Percentiles rank a stretch among this genome's conserved stretches.
Evolutionary conservation across 2,329 filamentous ascomycete species (phyloP).

Genomic region (Aspergillus fructus): DNA sequence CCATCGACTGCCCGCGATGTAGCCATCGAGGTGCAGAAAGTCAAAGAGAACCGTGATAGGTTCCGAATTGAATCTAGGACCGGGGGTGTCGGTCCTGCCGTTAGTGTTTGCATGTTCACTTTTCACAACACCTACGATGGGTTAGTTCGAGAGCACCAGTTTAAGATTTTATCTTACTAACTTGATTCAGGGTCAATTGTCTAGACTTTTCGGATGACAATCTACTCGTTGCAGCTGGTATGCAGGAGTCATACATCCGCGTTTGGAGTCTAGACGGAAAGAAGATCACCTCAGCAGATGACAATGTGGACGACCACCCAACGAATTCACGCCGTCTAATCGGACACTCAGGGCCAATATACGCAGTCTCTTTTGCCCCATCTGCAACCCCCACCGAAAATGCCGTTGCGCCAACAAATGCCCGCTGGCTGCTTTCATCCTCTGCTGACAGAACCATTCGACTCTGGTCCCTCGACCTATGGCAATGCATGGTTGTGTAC

Average conservation of each 20-base stretch:
- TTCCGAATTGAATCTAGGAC: constrained; percentile 84
- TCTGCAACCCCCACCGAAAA: constrained; percentile 53
- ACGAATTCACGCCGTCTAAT: constrained; percentile 74
- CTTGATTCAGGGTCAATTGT: constrained; percentile 69
- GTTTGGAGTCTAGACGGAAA: constrained; percentile 90
- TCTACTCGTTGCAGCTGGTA: constrained; percentile 81
- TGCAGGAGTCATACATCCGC: constrained; percentile 91
- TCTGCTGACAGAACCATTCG: constrained; percentile 86
- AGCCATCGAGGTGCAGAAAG: constrained; percentile 87
- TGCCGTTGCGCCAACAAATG: constrained; percentile 55
- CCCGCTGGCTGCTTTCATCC: constrained; percentile 80
- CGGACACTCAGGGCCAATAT: constrained; percentile 87
- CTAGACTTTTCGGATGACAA: constrained; percentile 94
- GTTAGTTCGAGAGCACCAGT: constrained; percentile 49
- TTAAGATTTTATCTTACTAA: neutral
- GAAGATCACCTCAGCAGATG: constrained; percentile 67
- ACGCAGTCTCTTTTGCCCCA: constrained; percentile 84
- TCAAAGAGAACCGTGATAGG: constrained; percentile 87
- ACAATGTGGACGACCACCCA: constrained; percentile 60
- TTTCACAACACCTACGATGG: constrained; percentile 95
- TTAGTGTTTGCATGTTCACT: constrained; percentile 96
- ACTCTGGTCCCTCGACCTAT: constrained; percentile 89
- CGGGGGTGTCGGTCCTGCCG: constrained; percentile 75
- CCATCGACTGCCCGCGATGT: constrained; percentile 88
- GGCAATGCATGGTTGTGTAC: constrained; percentile 90